These are phyloP conservation scores for Epichloe scottii DNA, from an alignment of 2,329 filamentous ascomycete genomes.

Conservation along the genomic window DNA sequence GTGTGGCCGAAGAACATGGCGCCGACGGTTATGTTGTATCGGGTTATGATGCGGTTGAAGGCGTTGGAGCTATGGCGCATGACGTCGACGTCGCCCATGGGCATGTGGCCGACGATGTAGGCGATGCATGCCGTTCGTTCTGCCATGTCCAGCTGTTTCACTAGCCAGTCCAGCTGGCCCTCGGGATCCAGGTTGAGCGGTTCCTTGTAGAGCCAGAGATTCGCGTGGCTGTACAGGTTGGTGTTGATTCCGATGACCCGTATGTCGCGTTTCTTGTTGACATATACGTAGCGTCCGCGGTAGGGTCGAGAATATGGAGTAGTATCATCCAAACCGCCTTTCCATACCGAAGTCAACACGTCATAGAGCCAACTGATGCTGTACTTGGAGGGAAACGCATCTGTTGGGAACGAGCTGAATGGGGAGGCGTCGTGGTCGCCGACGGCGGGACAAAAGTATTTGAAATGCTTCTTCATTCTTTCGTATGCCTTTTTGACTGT, in stretches of 20 bases:
- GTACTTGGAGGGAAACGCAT: background rate
- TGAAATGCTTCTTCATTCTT: background rate
- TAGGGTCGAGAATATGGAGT: too few species aligned
- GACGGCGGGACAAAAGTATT: background rate
- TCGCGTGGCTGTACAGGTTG: conserved; percentile 42
- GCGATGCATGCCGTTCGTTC: conserved; percentile 38
- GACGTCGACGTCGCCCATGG: conserved; percentile 34
- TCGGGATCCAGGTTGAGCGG: background rate
- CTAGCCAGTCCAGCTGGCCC: background rate
- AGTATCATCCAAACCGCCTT: background rate
- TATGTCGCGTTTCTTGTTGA: conserved; percentile 21
- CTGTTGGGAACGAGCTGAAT: background rate
- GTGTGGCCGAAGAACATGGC: conserved; percentile 46
- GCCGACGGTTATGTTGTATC: conserved; percentile 40
- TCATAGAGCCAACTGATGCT: background rate
- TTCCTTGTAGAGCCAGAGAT: conserved; percentile 33
- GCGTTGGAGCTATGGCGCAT: conserved; percentile 39
- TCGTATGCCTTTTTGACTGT: background rate
- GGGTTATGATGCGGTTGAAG: conserved; percentile 37
- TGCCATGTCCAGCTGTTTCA: conserved; percentile 28
- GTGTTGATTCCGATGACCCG: conserved; percentile 47
- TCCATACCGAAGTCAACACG: background rate
- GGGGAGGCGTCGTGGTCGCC: conserved; percentile 1
- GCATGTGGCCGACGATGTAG: conserved; percentile 45
- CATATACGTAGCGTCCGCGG: background rate